phyloP scores from a whole-genome alignment of 163 green algal genomes.

The Chlamydomonas reinhardtii region DNA sequence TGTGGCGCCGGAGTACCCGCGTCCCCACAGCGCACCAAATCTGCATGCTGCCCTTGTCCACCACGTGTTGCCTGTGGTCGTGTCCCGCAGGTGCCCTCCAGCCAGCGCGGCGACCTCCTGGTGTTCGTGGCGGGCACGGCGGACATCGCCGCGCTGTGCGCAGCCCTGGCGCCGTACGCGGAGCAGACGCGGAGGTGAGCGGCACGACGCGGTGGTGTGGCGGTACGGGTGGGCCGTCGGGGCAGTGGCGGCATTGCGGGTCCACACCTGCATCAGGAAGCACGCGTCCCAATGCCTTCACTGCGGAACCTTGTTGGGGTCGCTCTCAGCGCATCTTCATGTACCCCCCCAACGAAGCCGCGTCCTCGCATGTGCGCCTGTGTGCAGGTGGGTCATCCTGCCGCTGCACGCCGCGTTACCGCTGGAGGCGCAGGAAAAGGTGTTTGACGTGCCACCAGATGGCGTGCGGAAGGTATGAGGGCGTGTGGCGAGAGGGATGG shows the following conservation, averaged over 20 bases:
- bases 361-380: no score
- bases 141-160: conserved; percentile 33
- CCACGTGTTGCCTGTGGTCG: no score
- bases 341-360: no score
- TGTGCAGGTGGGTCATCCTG: conserved; percentile 37
- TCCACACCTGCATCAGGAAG: background rate
- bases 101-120: conserved; percentile 60
- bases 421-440: conserved; percentile 62
- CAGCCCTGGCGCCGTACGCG: conserved; percentile 33
- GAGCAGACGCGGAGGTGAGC: conserved; percentile 32
- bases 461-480: conserved; percentile 66
- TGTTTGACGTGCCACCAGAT: conserved; percentile 65
- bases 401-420: conserved; percentile 41
- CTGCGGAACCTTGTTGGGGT: no score
- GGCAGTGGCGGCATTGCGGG: background rate
- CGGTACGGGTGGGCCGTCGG: background rate
- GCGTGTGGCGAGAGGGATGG: background rate
- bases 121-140: conserved; percentile 65
- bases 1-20: no score
- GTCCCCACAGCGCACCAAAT: no score
- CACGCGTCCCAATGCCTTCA: no score
- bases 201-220: no score
- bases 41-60: no score
- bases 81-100: conserved; percentile 13
- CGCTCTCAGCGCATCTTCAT: no score